Conservation (phyloP, 495 filamentous ascomycete genomes). For the Trichoderma gamsii region DNA sequence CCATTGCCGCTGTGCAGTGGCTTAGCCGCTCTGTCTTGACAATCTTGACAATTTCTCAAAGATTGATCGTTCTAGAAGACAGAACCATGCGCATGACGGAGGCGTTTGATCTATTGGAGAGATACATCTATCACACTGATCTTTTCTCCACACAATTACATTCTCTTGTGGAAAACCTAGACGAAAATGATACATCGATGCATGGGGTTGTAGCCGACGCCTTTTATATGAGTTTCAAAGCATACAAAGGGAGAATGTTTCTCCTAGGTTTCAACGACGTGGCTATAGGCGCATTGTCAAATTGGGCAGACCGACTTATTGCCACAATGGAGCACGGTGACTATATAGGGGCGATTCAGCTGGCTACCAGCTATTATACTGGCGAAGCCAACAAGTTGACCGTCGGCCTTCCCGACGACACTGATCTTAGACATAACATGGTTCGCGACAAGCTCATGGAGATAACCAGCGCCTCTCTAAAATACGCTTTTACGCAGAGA, state of each 20-base stretch:
- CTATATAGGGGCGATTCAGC: slow-evolving; percentile 80
- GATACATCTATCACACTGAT: slow-evolving; percentile 87
- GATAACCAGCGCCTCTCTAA: slow-evolving; percentile 89
- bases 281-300: slow-evolving; percentile 82
- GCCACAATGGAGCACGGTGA: slow-evolving; percentile 94
- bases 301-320: slow-evolving; percentile 97
- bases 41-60: slow-evolving; percentile 86
- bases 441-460: slow-evolving; percentile 86
- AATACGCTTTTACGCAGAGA: slow-evolving; percentile 71
- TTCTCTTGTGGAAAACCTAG: slow-evolving; percentile 75
- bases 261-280: slow-evolving; percentile 85
- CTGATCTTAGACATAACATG: slow-evolving; percentile 64
- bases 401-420: slow-evolving; percentile 85
- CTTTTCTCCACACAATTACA: slow-evolving; percentile 79
- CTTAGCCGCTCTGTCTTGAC: slow-evolving; percentile 88
- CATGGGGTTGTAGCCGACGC: slow-evolving; percentile 96
- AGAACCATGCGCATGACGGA: slow-evolving; percentile 82
- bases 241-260: slow-evolving; percentile 91
- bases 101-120: slow-evolving; percentile 84
- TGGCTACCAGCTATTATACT: slow-evolving; percentile 87
- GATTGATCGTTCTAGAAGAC: slow-evolving; percentile 89
- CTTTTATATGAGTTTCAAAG: slow-evolving; percentile 93
- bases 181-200: slow-evolving; percentile 83
- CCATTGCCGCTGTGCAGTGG: slow-evolving; percentile 97
- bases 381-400: slow-evolving; percentile 87